A percentile compares a stretch with the other conserved stretches of the same genome.
phyloP scores from a whole-genome alignment of 495 filamentous ascomycete genomes.

The Pyronema domesticum region DNA sequence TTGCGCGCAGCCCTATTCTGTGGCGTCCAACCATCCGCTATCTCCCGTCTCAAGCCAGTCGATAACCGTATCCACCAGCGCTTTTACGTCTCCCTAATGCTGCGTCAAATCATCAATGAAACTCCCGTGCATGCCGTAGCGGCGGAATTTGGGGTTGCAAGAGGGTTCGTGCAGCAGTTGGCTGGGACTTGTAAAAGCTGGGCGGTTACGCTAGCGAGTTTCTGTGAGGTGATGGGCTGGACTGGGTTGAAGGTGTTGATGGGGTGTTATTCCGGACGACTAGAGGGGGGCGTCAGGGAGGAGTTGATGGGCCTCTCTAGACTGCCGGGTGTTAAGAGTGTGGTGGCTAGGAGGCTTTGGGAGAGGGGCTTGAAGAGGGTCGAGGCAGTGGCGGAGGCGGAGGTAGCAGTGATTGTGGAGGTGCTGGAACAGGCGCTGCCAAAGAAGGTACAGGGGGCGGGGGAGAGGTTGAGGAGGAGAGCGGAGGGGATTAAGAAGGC shows the following conservation, averaged over 20 bases:
- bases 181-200: constrained; percentile 64
- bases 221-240: constrained; percentile 60
- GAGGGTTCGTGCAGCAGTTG: constrained; percentile 54
- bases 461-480: constrained; percentile 45
- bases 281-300: constrained; percentile 55
- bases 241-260: constrained; percentile 55
- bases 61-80: constrained; percentile 44
- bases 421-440: constrained; percentile 45
- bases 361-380: constrained; percentile 60
- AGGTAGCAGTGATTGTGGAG: constrained; percentile 49
- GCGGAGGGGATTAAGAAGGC: constrained; percentile 51
- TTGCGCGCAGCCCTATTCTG: constrained; percentile 50
- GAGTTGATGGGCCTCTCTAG: constrained; percentile 58
- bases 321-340: constrained; percentile 61
- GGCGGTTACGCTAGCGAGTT: constrained; percentile 57
- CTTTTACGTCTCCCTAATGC: constrained; percentile 63
- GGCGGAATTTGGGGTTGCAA: constrained; percentile 47
- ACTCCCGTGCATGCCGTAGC: constrained; percentile 52
- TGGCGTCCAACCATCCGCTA: constrained; percentile 47
- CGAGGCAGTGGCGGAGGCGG: constrained; percentile 47
- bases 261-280: constrained; percentile 57
- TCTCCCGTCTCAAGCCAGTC: constrained; percentile 43
- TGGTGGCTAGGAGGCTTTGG: constrained; percentile 56
- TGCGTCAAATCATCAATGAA: constrained; percentile 69
- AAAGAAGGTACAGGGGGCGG: constrained; percentile 41